phyloP scores from a whole-genome alignment of 441 rosid genomes.

The Eutrema salsugineum region DNA sequence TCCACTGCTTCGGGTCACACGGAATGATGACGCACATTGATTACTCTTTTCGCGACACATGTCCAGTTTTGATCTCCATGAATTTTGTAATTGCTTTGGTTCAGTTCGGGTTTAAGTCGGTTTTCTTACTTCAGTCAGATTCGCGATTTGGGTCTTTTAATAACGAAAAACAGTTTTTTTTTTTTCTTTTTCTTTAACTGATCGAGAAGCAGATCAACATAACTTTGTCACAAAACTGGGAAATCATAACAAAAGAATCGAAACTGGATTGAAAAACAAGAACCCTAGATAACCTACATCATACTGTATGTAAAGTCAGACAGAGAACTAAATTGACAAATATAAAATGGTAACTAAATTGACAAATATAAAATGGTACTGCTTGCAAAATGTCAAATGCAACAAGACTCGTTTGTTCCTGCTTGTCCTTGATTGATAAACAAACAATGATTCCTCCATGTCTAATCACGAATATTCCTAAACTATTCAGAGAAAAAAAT shows the following conservation, averaged over 20 bases:
- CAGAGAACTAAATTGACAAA: background rate
- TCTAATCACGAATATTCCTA: background rate
- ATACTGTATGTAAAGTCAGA: background rate
- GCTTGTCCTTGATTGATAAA: background rate
- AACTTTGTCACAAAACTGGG: too few species aligned
- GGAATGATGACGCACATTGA: background rate
- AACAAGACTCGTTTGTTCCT: background rate
- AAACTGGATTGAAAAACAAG: background rate
- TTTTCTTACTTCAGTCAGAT: background rate
- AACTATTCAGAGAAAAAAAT: too few species aligned
- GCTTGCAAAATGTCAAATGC: background rate
- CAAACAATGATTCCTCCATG: background rate
- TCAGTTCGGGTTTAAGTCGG: constrained; percentile 8
- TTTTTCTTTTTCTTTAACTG: background rate
- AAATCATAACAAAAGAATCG: background rate
- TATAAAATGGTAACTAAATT: too few species aligned
- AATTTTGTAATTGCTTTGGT: background rate
- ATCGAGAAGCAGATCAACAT: background rate
- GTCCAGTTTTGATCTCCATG: background rate
- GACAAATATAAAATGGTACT: background rate
- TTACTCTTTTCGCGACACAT: constrained; percentile 14
- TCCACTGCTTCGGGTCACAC: background rate
- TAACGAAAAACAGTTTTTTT: background rate
- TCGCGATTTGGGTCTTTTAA: too few species aligned
- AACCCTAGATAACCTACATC: background rate